Evolutionary conservation across 2,329 filamentous ascomycete species (phyloP).

Genomic region (Macrophomina pseudophaseolina): DNA sequence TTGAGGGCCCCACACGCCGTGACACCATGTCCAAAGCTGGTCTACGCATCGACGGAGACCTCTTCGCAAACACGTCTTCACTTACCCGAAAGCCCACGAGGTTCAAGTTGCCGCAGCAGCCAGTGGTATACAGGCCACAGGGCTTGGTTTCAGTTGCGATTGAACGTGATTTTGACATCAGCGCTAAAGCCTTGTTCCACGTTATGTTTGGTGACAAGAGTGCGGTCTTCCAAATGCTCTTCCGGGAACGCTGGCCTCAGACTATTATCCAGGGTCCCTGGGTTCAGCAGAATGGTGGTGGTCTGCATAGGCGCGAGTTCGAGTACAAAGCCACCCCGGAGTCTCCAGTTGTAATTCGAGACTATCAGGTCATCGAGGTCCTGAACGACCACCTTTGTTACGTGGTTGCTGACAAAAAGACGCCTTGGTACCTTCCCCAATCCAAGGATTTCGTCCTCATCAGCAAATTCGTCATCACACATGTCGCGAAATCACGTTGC

Average conservation of each 20-base stretch:
- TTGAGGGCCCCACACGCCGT: constrained; percentile 54
- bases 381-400: constrained; percentile 66
- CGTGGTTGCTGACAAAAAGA: constrained; percentile 67
- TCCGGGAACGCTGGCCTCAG: constrained; percentile 65
- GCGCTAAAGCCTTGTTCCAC: constrained; percentile 92
- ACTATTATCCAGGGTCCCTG: constrained; percentile 84
- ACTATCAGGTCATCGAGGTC: constrained; percentile 84
- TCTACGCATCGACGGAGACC: constrained; percentile 66
- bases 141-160: constrained; percentile 77
- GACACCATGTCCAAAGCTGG: constrained; percentile 54
- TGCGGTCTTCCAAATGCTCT: constrained; percentile 88
- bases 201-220: constrained; percentile 97
- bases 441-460: constrained; percentile 78
- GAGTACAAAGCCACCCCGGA: constrained; percentile 72
- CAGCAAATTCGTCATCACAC: constrained; percentile 91
- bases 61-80: constrained; percentile 54
- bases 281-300: constrained; percentile 68
- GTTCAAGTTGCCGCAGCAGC: constrained; percentile 79
- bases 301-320: constrained; percentile 77
- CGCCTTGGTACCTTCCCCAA: constrained; percentile 84
- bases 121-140: constrained; percentile 82
- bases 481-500: constrained; percentile 88
- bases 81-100: constrained; percentile 62
- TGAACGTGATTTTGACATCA: constrained; percentile 86
- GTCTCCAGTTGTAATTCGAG: constrained; percentile 61